Evolutionary conservation across 257 asterid genomes (phyloP).

Genomic region (Fraxinus americana): DNA sequence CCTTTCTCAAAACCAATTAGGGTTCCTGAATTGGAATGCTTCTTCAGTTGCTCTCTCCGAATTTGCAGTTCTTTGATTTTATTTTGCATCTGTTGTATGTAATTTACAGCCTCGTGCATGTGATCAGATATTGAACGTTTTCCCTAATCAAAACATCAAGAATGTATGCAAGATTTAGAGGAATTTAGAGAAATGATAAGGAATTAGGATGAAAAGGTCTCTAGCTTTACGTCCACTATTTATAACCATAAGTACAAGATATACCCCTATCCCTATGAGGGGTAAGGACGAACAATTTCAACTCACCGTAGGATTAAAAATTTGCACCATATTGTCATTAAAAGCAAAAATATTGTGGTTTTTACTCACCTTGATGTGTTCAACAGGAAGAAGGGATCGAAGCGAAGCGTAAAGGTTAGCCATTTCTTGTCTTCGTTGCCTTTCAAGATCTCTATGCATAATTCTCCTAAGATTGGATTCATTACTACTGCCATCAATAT

Average conservation of each 20-base stretch:
- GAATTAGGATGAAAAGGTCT: background rate
- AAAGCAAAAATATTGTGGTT: background rate
- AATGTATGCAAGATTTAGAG: background rate
- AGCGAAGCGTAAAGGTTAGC: conserved; percentile 41
- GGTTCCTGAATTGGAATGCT: background rate
- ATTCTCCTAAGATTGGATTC: conserved; percentile 25
- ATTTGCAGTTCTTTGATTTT: conserved; percentile 32
- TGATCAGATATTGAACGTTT: conserved; percentile 56
- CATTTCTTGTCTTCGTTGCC: conserved; percentile 51
- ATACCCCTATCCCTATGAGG: too few species aligned
- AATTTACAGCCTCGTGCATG: conserved; percentile 53
- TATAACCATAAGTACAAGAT: background rate
- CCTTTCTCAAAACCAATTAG: conserved; percentile 5
- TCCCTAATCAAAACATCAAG: conserved; percentile 35
- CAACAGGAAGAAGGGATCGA: conserved; percentile 46
- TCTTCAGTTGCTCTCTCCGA: conserved; percentile 36
- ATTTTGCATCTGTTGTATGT: conserved; percentile 40
- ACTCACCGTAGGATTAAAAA: too few species aligned
- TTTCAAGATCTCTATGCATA: conserved; percentile 47
- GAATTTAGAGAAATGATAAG: background rate
- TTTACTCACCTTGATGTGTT: conserved; percentile 34
- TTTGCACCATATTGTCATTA: background rate
- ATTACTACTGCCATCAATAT: background rate
- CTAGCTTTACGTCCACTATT: too few species aligned
- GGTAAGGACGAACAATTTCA: background rate